Evolutionary conservation across 441 rosid genomes (phyloP), one percentile per base, ranked within the genome.

Genomic region (Brassica balearica): DNA sequence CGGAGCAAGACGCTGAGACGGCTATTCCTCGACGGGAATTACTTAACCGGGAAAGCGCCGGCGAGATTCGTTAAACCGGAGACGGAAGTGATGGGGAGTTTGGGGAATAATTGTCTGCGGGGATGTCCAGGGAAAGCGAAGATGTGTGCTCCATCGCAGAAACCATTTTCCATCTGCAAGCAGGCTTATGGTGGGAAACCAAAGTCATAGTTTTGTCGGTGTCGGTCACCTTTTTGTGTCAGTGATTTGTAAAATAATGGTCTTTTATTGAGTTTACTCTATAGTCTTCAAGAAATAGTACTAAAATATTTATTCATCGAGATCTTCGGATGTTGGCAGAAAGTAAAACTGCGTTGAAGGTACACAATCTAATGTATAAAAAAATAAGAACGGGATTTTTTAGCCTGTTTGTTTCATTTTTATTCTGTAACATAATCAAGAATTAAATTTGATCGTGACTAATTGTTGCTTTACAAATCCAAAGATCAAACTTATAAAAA

Each of bases 51-150:
- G 27, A 91, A 87, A 77, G 89, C 97, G 8, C 96, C 97, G 48
- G 69, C 84, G 15, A 87, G 80, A 4, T 83, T 89, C 15, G 81
- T 94, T 68, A 38, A 73, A 25, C 53, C 75, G 0, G 84, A 78
- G 11, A 53, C 38, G 8, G 61, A 82, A 55, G 89, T 92, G 3
- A 68, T 85, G 68, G 96, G 98, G 19, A 94, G 97, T 80, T 77
- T 94, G 75, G 98, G 95, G 73, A 86, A 92, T 87, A 94, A 94
- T 81, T 94, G 98, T 77, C 88, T 92, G 46, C 81, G 75, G 77
- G 88, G 69, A 58, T 94, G 98, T 80, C 95, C 98, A 56, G 87
- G 84, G 20, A 82, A 89, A 59, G 88, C 90, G 19, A 87, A 83
- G 88, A 87, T 94, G 73, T 94, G 98, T 68, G 76, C 72, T 32